A percentile compares a stretch with the other conserved stretches of the same genome.
Conservation (phyloP, 768 basidiomycete species). For the Pisolithus tinctorius region DNA sequence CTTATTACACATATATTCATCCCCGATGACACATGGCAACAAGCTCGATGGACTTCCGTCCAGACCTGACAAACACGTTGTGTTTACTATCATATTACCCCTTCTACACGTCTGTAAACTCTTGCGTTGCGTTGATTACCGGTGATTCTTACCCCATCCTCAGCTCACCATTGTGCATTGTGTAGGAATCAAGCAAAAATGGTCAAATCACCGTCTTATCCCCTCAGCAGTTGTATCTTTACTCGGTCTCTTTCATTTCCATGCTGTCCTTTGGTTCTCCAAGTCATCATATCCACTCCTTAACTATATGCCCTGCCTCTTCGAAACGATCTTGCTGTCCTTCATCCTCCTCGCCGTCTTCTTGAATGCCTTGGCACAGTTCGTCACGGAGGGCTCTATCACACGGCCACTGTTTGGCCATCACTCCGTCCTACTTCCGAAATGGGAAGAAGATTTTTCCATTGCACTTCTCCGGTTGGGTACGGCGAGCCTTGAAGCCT, state of each 20-base stretch:
- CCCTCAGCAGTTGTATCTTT: constrained; percentile 60
- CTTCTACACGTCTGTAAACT: constrained; percentile 52
- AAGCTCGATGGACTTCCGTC: constrained; percentile 42
- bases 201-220: constrained; percentile 61
- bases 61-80: constrained; percentile 64
- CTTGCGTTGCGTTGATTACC: not conserved
- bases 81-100: constrained; percentile 68
- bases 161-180: constrained; percentile 61
- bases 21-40: constrained; percentile 47
- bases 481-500: constrained; percentile 70
- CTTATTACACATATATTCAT: constrained; percentile 66
- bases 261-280: constrained; percentile 47
- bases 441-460: constrained; percentile 67
- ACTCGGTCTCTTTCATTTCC: constrained; percentile 61
- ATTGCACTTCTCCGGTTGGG: constrained; percentile 66
- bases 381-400: constrained; percentile 54
- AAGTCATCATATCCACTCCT: constrained; percentile 56
- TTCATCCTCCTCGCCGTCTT: constrained; percentile 52
- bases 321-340: constrained; percentile 56
- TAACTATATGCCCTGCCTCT: constrained; percentile 66
- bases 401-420: constrained; percentile 54
- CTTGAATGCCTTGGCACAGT: constrained; percentile 60
- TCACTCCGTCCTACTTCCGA: constrained; percentile 36
- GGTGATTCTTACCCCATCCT: not conserved
- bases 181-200: constrained; percentile 55